Evolutionary conservation across 371 early-diverging fungal species (phyloP).

Genomic region (Mucor racemosus): DNA sequence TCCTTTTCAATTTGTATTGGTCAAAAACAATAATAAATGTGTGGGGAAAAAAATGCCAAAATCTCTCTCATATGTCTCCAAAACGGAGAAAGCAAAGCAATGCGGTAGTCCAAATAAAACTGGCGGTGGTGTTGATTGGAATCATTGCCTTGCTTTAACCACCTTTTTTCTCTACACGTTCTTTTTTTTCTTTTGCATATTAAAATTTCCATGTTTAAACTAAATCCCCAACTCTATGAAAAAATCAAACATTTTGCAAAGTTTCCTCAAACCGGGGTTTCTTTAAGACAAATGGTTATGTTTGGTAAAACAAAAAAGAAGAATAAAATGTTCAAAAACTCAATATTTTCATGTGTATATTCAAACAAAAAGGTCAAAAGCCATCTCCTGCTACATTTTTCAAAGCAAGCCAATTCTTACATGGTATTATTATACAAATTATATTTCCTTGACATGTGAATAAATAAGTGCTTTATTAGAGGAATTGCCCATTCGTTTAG

Average conservation of each 20-base stretch:
- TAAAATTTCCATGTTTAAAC: conserved; percentile 50
- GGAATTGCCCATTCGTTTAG: conserved; percentile 95
- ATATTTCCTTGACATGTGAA: background rate
- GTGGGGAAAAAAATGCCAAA: background rate
- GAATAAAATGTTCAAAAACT: background rate
- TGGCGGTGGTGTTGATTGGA: background rate
- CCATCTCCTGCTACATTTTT: conserved; percentile 86
- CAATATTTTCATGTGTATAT: background rate
- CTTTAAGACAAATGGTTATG: conserved; percentile 76
- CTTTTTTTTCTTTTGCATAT: conserved; percentile 6
- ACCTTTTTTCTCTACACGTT: conserved; percentile 1
- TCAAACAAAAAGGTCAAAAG: conserved; percentile 64
- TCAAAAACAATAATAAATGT: conserved; percentile 14
- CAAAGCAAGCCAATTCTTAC: conserved; percentile 90
- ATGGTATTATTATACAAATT: conserved; percentile 45
- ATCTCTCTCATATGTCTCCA: background rate
- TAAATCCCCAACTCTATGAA: conserved; percentile 67
- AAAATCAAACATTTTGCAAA: conserved; percentile 77
- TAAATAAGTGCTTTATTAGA: conserved; percentile 40
- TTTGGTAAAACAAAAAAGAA: conserved; percentile 6
- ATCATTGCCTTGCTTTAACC: background rate
- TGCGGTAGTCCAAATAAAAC: background rate
- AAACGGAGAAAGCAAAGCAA: background rate
- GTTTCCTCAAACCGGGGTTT: conserved; percentile 91
- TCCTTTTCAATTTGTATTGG: conserved; percentile 28